phyloP scores from a whole-genome alignment of 192 early-diverging fungal species.

The Spinellus fusiger region DNA sequence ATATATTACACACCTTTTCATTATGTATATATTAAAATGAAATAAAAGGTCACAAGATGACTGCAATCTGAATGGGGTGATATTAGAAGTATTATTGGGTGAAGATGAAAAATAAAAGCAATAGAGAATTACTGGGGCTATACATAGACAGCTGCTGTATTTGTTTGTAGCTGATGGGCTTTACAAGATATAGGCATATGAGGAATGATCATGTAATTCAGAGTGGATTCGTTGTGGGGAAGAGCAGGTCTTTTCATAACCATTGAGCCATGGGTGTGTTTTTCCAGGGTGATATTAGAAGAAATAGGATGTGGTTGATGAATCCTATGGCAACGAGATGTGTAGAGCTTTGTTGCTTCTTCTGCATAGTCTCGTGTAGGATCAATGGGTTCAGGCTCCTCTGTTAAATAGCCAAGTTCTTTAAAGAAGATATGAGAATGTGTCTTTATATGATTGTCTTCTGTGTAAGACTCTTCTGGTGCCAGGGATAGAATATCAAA shows the following conservation, averaged over 20 bases:
- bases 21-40: too few species aligned
- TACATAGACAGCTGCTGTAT: too few species aligned
- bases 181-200: too few species aligned
- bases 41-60: too few species aligned
- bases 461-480: constrained; percentile 19
- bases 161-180: too few species aligned
- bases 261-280: neutral
- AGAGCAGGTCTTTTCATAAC: neutral
- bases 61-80: too few species aligned
- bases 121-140: too few species aligned
- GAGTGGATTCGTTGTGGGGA: too few species aligned
- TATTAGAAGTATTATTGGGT: too few species aligned
- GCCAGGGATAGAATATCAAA: constrained; percentile 17
- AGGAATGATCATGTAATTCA: too few species aligned
- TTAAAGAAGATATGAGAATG: constrained; percentile 20
- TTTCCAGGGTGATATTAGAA: neutral
- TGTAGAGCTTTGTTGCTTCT: constrained; percentile 6
- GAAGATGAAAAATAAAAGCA: too few species aligned
- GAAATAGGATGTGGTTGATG: neutral
- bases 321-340: neutral
- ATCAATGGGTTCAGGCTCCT: constrained; percentile 32
- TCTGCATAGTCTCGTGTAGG: constrained; percentile 20
- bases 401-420: constrained; percentile 22
- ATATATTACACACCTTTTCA: too few species aligned
- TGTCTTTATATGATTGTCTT: constrained; percentile 21